Percentiles rank a stretch among this genome's conserved stretches.
phyloP scores from a whole-genome alignment of 805 yeast species.

The Jamesozyma rosinii region DNA sequence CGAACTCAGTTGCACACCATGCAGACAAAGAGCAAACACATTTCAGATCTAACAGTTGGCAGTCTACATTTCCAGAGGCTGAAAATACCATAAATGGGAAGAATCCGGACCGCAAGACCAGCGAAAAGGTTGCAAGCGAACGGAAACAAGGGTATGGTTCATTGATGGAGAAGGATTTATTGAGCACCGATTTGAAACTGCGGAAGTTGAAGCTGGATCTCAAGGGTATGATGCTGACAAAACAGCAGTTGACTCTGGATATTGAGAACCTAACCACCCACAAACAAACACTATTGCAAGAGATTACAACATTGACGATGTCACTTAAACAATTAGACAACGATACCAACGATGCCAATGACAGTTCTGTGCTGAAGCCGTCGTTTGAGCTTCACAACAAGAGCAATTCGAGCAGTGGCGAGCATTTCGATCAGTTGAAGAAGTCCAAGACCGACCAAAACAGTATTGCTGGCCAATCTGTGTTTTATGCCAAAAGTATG shows the following conservation, averaged over 20 bases:
- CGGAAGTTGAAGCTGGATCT: constrained; percentile 37
- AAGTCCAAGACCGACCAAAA: not conserved
- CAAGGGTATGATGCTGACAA: constrained; percentile 34
- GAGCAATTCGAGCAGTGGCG: not conserved
- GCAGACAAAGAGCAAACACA: not conserved
- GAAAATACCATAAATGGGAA: not conserved
- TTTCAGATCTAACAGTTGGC: constrained; percentile 5
- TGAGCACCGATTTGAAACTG: constrained; percentile 30
- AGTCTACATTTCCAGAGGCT: constrained; percentile 1
- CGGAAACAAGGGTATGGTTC: not conserved
- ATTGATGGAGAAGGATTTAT: constrained; percentile 13
- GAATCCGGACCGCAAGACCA: not conserved
- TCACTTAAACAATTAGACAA: constrained; percentile 1
- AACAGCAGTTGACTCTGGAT: constrained; percentile 40
- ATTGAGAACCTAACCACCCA: constrained; percentile 41
- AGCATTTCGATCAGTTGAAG: not conserved
- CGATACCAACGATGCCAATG: constrained; percentile 1
- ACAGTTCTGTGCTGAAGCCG: not conserved
- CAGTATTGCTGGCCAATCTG: not conserved
- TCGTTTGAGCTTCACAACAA: not conserved
- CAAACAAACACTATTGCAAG: constrained; percentile 40
- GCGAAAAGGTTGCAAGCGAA: not conserved
- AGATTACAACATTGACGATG: constrained; percentile 31
- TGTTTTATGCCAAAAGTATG: not conserved
- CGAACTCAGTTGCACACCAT: not conserved